Base-by-base conservation (phyloP, 495 filamentous ascomycete species). In the Lophium mytilinum region DNA sequence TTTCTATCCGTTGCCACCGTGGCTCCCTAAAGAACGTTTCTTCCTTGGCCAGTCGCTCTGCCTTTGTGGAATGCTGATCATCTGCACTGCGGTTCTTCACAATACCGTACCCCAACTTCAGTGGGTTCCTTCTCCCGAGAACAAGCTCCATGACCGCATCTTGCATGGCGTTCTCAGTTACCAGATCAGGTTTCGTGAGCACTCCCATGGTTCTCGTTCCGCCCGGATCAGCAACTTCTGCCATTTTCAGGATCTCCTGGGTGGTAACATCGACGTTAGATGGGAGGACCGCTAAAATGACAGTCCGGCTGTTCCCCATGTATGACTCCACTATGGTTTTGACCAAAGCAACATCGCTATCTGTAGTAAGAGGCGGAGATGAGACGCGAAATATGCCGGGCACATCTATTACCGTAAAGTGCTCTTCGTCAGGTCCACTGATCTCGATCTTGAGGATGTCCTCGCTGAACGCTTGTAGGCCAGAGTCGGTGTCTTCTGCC, bases 281-380 rank as follows among this genome's bases (percentile, higher is more conserved):
- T 8, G 70, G 73, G 0, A 88, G 72, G 0, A 88, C 81, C 0
- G 83, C 82, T 0, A 88, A 72, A 43, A 87, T 83, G 49, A 88
- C 82, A 59, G 76, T 81, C 1, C 82, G 70, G 0, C 68, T 1
- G 35, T 62, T 37, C 36, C 41, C 3, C 18, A 62, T 62, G 41
- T 58, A 62, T 10, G 7, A 3, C 15, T 62, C 11, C n/a, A 62
- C 55, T 43, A 62, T 45, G 49, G 37, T 45, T n/a, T 42, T 12
- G 37, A 54, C 50, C 7, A 62, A 14, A 3, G 40, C 12, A 10
- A 48, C 15, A 41, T 63, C 60, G 0, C 65, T 59, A 6, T 54
- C 36, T 1, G 39, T 50, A 1, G 60, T 57, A 3, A 56, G 9
- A 9, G 9, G 11, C 30, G 24, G 14, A 10, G 15, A 11, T 3